Evolutionary conservation across 768 basidiomycete species (phyloP), one percentile per base, ranked within the genome.

Genomic region (Naganishia vaughanmartiniae): DNA sequence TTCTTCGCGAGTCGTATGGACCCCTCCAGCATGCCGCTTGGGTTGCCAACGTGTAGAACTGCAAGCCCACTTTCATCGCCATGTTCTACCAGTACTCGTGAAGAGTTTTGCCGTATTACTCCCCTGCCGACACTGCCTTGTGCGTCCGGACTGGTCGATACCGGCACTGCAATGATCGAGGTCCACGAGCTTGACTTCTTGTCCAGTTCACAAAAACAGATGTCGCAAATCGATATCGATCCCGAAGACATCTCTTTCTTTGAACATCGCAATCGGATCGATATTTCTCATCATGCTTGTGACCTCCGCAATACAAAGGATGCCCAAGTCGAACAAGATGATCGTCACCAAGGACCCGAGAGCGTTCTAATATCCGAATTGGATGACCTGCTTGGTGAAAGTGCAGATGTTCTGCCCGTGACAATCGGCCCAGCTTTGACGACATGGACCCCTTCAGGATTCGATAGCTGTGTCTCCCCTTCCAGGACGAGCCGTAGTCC

Each of bases 361-460:
- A 69, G 67, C 51, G 71, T 69, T 36, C 67, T 51, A 12, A n/a
- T 72, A 30, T 46, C 54, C 0, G 71, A 72, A 28, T 30, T 72
- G 39, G 71, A 72, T 48, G 53, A 51, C 17, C 36, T 69, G 6
- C 66, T 67, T 58, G 71, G 54, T 30, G 28, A 17, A 24, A 45
- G 39, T 34, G n/a, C 48, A 51, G 48, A 14, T 51, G 24, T 24
- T 26, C n/a, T 26, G n/a, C 12, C n/a, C 24, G 19, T 12, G n/a
- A n/a, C 24, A 4, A 26, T 1, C 24, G 24, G 19, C 24, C 21
- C 48, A 14, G 33, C 5, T 31, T 31, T 26, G 15, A 7, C 54
- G 24, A 24, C 7, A n/a, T n/a, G 19, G 4, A 24, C 4, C 21
- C 48, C 48, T n/a, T 4, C 7, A 4, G 24, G 6, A 21, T n/a